A percentile compares a stretch with the other conserved stretches of the same genome.
Conservation (phyloP, 2,329 filamentous ascomycete genomes). For the Alternaria tenuissima region DNA sequence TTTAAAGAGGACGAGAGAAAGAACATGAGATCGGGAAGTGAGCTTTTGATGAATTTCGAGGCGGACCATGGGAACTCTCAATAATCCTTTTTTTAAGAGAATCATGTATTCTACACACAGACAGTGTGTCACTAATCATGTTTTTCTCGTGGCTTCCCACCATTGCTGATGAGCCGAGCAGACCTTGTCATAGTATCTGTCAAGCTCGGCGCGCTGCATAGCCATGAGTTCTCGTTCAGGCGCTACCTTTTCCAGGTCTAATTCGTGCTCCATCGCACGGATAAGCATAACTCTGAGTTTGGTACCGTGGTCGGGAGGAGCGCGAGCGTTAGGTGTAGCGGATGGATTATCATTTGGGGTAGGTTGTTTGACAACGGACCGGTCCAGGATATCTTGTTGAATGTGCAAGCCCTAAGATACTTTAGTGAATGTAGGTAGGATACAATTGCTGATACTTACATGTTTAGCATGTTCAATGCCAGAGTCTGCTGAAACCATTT, state of each 20-base stretch:
- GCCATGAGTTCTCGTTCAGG: slow-evolving; percentile 9
- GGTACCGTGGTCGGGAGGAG: not conserved
- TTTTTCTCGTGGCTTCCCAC: slow-evolving; percentile 11
- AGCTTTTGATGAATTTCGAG: too few relatives aligned
- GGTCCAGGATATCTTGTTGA: not conserved
- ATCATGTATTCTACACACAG: not conserved
- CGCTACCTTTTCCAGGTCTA: slow-evolving; percentile 16
- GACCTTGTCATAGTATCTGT: slow-evolving; percentile 3
- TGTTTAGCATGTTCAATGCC: not conserved
- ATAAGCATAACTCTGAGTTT: slow-evolving; percentile 7
- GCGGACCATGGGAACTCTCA: too few relatives aligned
- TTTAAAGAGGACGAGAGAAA: too few relatives aligned
- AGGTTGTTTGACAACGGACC: not conserved
- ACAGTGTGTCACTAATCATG: not conserved
- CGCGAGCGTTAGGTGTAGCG: too few relatives aligned
- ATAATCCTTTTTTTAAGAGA: too few relatives aligned
- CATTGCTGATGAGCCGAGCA: slow-evolving; percentile 11
- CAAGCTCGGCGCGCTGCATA: slow-evolving; percentile 17
- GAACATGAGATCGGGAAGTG: too few relatives aligned
- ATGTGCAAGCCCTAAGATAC: not conserved
- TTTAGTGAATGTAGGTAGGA: not conserved
- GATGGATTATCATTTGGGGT: not conserved
- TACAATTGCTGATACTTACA: not conserved
- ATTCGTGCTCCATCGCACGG: slow-evolving; percentile 20
- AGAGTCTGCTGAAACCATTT: not conserved